Evolutionary conservation across 441 rosid species (phyloP).

Genomic region (Melastoma candidum): DNA sequence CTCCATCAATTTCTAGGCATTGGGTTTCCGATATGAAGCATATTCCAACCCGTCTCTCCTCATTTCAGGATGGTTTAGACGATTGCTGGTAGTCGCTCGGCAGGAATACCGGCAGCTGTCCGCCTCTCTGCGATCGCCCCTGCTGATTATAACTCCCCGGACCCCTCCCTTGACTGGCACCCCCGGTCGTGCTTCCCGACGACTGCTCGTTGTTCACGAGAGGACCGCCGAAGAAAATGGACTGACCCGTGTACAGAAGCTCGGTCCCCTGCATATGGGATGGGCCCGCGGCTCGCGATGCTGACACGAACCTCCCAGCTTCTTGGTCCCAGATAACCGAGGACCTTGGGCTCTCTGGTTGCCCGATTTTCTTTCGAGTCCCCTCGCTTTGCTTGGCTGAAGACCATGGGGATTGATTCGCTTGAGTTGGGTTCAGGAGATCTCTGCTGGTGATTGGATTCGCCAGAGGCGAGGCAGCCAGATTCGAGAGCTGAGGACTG

Average conservation of each 20-base stretch:
- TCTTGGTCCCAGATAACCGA: conserved; percentile 86
- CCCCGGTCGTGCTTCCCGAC: conserved; percentile 16
- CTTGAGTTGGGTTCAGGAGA: conserved; percentile 69
- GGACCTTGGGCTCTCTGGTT: conserved; percentile 29
- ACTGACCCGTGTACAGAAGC: conserved; percentile 43
- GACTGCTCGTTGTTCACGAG: conserved; percentile 32
- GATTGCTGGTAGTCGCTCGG: conserved; percentile 62
- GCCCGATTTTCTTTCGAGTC: conserved; percentile 23
- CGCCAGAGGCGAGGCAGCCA: conserved; percentile 31
- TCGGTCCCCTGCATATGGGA: conserved; percentile 39
- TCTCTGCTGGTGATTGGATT: conserved; percentile 39
- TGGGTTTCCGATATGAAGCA: background rate
- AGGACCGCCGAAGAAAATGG: conserved; percentile 63
- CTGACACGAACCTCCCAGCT: conserved; percentile 74
- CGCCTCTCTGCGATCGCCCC: conserved; percentile 64
- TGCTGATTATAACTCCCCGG: conserved; percentile 40
- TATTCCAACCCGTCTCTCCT: background rate
- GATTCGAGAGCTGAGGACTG: conserved; percentile 42
- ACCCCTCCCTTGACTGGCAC: conserved; percentile 30
- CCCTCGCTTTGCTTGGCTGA: conserved; percentile 28
- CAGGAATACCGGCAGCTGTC: conserved; percentile 78
- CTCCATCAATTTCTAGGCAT: background rate
- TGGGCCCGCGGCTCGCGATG: conserved; percentile 22
- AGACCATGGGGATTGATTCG: conserved; percentile 42
- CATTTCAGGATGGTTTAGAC: conserved; percentile 32